Evolutionary conservation across 139 green algal species (phyloP), one percentile per base, ranked within the genome.

Genomic region (Haematococcus lacustris): DNA sequence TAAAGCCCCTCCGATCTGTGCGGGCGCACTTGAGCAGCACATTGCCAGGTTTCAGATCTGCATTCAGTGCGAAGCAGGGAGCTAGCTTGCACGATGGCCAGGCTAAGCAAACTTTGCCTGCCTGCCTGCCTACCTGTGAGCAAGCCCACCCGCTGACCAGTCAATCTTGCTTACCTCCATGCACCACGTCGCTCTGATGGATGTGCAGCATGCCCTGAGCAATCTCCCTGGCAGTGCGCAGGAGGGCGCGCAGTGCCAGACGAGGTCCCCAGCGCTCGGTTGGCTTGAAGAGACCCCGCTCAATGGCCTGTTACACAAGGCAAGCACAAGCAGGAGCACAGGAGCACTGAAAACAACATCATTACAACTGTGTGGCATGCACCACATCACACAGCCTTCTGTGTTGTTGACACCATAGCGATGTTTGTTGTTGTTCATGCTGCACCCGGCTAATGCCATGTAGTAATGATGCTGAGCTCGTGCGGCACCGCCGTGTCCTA

Each of bases 171-270:
- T 30, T 26, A 64, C 53, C 53, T 3, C 63, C 63, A 35, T 69
- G 63, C 2, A 69, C 51, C 37, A 69, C 63, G 63, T 69, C 51
- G 63, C 30, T 33, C 30, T 32, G 35, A 37, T 69, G 63, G 35
- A 69, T 69, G 63, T 69, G 63, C 63, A 35, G 51, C 63, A 69
- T 69, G 63, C 39, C 66, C 66, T 71, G 74, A 13, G 68, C 74
- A 38, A 79, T 70, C 74, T 79, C 74, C n/a, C 66, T 60, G 3
- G 74, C 74, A 3, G 74, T 79, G 28, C 74, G 68, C 74, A 79
- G 74, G 43, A 79, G 74, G 35, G 74, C 74, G 13, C 74, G 41
- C 60, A 79, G 68, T 28, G 74, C 74, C 30, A 79, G 73, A 68
- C 72, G 74, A 41, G 68, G 63, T 41, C 73, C 73, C 74, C 74